These are phyloP conservation scores for Malus domestica DNA, from an alignment of 306 rosid genomes.

Conservation along the genomic window ASM211411v1 NC_041794.1:6762501-6763000, in stretches of 20 bases:
- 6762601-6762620: constrained; percentile 44
- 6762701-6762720: constrained; percentile 35
- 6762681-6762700: constrained; percentile 45
- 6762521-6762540: background rate
- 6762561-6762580: constrained; percentile 56
- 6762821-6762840: constrained; percentile 29
- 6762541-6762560: constrained; percentile 57
- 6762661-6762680: constrained; percentile 44
- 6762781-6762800: constrained; percentile 34
- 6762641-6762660: constrained; percentile 51
- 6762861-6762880: constrained; percentile 40
- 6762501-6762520: background rate
- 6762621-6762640: constrained; percentile 44
- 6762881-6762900: background rate
- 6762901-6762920: background rate
- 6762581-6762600: constrained; percentile 49
- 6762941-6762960: background rate
- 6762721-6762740: constrained; percentile 41
- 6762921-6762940: background rate
- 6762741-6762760: constrained; percentile 31
- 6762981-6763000: no score
- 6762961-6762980: no score
- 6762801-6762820: constrained; percentile 42
- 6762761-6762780: constrained; percentile 35
- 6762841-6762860: constrained; percentile 29